These are phyloP conservation scores for Plasmodium inui DNA, from an alignment of 169 alveolate species.

Conservation along the genomic window DNA sequence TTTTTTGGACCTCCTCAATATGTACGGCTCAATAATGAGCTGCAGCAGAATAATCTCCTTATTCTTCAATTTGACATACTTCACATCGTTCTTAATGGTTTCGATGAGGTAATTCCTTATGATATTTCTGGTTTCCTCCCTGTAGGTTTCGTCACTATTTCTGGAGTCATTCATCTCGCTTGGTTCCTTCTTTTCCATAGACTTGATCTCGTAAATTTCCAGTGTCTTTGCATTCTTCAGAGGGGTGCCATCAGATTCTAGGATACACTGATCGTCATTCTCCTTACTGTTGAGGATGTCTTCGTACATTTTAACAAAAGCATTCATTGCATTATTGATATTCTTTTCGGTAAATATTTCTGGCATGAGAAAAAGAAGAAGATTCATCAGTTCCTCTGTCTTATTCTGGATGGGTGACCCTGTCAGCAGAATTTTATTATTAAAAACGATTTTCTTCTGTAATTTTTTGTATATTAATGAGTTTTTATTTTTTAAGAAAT, in stretches of 20 bases:
- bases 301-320: slow-evolving; percentile 77
- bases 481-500: slow-evolving; percentile 91
- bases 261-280: background rate
- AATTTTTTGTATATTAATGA: slow-evolving; percentile 90
- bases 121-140: slow-evolving; percentile 2
- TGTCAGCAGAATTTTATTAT: slow-evolving; percentile 91
- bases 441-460: slow-evolving; percentile 84
- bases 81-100: slow-evolving; percentile 52
- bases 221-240: background rate
- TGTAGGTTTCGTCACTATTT: background rate
- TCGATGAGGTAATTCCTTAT: slow-evolving; percentile 41
- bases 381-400: slow-evolving; percentile 90
- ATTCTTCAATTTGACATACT: slow-evolving; percentile 30
- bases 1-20: slow-evolving; percentile 89
- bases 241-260: background rate
- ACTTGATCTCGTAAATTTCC: slow-evolving; percentile 16
- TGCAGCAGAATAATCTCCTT: slow-evolving; percentile 78
- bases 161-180: background rate
- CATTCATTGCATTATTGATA: slow-evolving; percentile 83
- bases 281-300: slow-evolving; percentile 36
- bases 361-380: slow-evolving; percentile 92
- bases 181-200: background rate
- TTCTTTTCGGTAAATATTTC: slow-evolving; percentile 85
- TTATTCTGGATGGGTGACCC: slow-evolving; percentile 93
- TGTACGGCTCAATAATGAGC: slow-evolving; percentile 91